Base-by-base conservation (phyloP, 1,284 basidiomycete genomes). In the Puccinia polysora region DNA sequence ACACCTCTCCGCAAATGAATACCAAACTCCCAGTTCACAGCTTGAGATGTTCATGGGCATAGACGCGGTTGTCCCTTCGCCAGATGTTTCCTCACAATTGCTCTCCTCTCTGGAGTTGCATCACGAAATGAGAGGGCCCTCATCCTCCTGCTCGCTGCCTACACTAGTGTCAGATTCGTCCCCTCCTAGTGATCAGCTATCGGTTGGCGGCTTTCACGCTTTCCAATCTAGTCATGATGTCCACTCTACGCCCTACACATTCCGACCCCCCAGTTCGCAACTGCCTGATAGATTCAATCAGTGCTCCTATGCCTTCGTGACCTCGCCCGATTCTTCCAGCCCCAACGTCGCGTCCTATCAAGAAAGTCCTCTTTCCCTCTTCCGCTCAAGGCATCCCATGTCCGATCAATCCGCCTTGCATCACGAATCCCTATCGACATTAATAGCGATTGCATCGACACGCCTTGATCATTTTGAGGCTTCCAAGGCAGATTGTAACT, bases 11-110 rank as follows among this genome's bases (percentile, higher is more conserved):
- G 32, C 32, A 1, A 36, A 28, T 32, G 30, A 65, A 25, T 53
- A 65, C 23, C 63, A 53, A 4, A 34, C 18, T 32, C 36, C 30
- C n/a, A 52, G 6, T 25, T 52, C 47, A 14, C 49, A 36, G 32
- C 34, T 65, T 23, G 63, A 53, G 20, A 36, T 53, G 45, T 49
- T 65, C 14, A 52, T 65, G 49, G 63, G 32, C n/a, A 52, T 65
- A 8, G 63, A 65, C 25, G 4, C 47, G 12, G 49, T 15, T 34
- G 49, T 10, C 34, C 30, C 23, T 43, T 36, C 63, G 8, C 32
- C 63, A 36, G 59, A 18, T 20, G 59, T 49, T 18, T 62, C 59
- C 12, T 62, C 59, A 32, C 59, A 62, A 43, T 18, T 62, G 20
- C 43, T 62, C 25, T 47, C 59, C 2, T 49, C 59, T 4, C 43